Conservation (phyloP, 306 rosid species). For the Pachyrhizus erosus region DNA sequence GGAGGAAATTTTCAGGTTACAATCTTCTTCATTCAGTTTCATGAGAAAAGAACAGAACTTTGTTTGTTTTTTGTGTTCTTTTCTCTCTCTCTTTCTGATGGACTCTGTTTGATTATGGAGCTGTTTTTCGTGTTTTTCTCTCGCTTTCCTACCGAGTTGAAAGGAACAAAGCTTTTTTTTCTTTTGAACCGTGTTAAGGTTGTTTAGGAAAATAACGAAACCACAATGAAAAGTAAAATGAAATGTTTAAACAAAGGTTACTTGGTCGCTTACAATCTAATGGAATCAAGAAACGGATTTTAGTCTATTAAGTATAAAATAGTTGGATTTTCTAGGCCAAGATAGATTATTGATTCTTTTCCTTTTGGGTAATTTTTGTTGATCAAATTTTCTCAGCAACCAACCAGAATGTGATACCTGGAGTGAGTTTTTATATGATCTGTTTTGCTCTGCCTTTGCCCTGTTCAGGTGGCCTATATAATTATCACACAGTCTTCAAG, state of each 20-base stretch:
- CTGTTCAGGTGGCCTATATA: not conserved
- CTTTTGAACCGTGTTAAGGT: not conserved
- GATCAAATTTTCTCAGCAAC: slow-evolving; percentile 13
- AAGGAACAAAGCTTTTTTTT: not conserved
- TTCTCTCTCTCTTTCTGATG: not conserved
- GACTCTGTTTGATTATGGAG: not conserved
- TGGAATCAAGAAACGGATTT: not conserved
- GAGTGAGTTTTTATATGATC: not conserved
- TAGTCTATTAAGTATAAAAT: not conserved
- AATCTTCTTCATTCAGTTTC: not conserved
- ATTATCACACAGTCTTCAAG: not conserved
- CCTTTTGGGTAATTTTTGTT: not conserved
- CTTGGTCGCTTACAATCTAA: not conserved
- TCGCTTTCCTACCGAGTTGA: not conserved
- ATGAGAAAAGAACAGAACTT: not conserved
- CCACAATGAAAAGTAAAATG: not conserved
- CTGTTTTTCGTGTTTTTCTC: not conserved
- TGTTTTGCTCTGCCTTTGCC: slow-evolving; percentile 13
- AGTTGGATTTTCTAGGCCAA: not conserved
- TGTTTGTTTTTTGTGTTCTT: not conserved
- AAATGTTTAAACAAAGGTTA: not conserved
- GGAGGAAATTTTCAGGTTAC: not conserved
- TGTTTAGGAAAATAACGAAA: not conserved
- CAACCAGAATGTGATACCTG: slow-evolving; percentile 10
- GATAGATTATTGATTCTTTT: not conserved